Evolutionary conservation across 75 land plant genomes (phyloP).

Genomic region (Pinus albicaulis): DNA sequence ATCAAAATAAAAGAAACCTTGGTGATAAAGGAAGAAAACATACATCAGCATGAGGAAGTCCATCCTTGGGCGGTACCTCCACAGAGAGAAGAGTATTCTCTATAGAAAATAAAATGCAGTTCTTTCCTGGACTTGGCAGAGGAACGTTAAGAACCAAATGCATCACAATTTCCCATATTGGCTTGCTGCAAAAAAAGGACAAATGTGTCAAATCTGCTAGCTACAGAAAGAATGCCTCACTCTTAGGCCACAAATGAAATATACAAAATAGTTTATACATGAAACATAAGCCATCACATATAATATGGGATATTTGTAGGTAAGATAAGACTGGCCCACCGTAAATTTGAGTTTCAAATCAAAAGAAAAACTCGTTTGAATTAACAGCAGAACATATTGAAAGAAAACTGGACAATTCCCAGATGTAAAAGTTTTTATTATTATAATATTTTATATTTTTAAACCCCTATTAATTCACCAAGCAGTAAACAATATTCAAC

Average conservation of each 20-base stretch:
- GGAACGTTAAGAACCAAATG: slow-evolving; percentile 80
- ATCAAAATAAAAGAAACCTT: slow-evolving; percentile 2
- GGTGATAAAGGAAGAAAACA: slow-evolving; percentile 5
- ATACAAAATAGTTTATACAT: neutral
- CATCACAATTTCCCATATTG: slow-evolving; percentile 86
- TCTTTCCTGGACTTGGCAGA: slow-evolving; percentile 84
- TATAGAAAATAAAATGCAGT: slow-evolving; percentile 72
- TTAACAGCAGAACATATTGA: too few relatives aligned
- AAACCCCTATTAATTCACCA: too few relatives aligned
- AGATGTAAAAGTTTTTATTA: too few relatives aligned
- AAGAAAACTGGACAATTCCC: too few relatives aligned
- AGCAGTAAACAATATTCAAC: too few relatives aligned
- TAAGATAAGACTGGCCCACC: neutral
- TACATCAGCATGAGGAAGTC: slow-evolving; percentile 97
- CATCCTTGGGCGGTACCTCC: slow-evolving; percentile 83
- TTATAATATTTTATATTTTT: too few relatives aligned
- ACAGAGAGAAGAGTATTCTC: slow-evolving; percentile 79
- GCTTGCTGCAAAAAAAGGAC: slow-evolving; percentile 62
- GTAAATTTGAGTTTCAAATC: too few relatives aligned
- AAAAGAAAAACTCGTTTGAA: too few relatives aligned
- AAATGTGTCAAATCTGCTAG: neutral
- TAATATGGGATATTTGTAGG: neutral
- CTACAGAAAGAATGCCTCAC: neutral
- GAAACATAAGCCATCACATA: neutral
- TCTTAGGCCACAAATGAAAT: neutral